Base-by-base conservation (phyloP, 2,329 filamentous ascomycete genomes). In the Colletotrichum sp. region DNA sequence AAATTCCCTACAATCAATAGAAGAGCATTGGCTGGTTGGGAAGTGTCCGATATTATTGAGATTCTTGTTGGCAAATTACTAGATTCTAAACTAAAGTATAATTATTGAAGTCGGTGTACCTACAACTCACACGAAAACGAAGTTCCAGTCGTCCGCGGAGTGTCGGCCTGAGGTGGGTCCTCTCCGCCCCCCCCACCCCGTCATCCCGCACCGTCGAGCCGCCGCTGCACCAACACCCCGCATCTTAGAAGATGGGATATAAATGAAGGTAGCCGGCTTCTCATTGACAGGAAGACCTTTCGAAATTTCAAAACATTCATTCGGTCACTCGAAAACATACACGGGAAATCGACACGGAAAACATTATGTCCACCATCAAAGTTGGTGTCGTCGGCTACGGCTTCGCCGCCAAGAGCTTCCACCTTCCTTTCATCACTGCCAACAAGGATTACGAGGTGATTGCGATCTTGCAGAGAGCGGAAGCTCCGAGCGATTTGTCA, bases 331-430 rank as follows among this genome's bases (percentile, higher is more conserved):
- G 9, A 43, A 1, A 12, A 5, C 2, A 12, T 0, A n/a, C 0
- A 43, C 8, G 18, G 38, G 1, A 48, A 48, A 48, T 2, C 0
- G 1, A 48, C 9, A 48, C 18, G 0, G 2, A 0, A n/a, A 48
- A n/a, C 38, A 67, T 26, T 0, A 67, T 67, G 38, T 56, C 65
- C 2, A 67, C 43, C 0, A 58, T 67, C 28, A 67, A 67, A 78
- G 84, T 89, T 43, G 88, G 88, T 48, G 79, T 90, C 60, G 80
- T 90, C 38, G 88, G 88, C 76, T 90, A 90, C 71, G 88, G 88
- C 80, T 84, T 85, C 70, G 84, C 88, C 1, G 81, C 87, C 18
- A 88, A 87, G 76, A 84, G 80, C 75, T 90, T 89, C 74, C 88
- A 90, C 71, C 82, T 89, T 4, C 89, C 89, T 0, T 90, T 88